These are phyloP conservation scores for Juglanconis juglandina DNA, from an alignment of 2,329 filamentous ascomycete genomes.

Conservation along the genomic window DNA sequence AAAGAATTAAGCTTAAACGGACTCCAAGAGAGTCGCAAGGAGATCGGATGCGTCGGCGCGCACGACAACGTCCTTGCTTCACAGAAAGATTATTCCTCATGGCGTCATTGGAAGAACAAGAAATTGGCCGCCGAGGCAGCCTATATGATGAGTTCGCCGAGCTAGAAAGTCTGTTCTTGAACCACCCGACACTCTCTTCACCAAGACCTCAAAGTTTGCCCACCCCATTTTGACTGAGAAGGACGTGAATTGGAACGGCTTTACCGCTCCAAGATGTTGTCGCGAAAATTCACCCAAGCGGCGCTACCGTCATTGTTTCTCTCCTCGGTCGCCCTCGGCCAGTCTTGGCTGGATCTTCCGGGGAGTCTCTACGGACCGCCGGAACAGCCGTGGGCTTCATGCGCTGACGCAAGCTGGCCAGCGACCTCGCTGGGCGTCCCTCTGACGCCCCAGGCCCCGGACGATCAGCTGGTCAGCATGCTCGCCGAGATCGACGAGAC, in stretches of 20 bases:
- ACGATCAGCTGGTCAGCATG: conserved; percentile 20
- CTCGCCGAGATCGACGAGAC: conserved; percentile 32
- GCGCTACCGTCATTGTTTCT: neutral
- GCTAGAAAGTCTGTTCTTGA: neutral
- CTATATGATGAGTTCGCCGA: neutral
- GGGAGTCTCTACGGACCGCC: conserved; percentile 12
- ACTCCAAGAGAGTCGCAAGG: neutral
- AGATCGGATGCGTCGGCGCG: neutral
- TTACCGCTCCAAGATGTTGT: neutral
- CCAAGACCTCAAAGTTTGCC: no score
- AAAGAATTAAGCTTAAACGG: neutral
- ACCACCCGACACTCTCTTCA: no score
- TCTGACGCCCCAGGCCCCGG: conserved; percentile 23
- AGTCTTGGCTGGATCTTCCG: conserved; percentile 11
- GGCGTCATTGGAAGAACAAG: neutral
- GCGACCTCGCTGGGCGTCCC: conserved; percentile 17
- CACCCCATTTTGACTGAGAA: neutral
- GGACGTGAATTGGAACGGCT: neutral
- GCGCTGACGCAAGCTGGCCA: conserved; percentile 24
- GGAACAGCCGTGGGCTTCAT: conserved; percentile 15
- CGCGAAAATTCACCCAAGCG: neutral
- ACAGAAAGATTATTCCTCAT: neutral
- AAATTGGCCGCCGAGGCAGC: neutral
- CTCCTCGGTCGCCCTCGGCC: neutral
- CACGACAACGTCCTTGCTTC: neutral